Evolutionary conservation across 164 flowering plant genomes (phyloP), one percentile per base, ranked within the genome.

Genomic region (Santalum album): DNA sequence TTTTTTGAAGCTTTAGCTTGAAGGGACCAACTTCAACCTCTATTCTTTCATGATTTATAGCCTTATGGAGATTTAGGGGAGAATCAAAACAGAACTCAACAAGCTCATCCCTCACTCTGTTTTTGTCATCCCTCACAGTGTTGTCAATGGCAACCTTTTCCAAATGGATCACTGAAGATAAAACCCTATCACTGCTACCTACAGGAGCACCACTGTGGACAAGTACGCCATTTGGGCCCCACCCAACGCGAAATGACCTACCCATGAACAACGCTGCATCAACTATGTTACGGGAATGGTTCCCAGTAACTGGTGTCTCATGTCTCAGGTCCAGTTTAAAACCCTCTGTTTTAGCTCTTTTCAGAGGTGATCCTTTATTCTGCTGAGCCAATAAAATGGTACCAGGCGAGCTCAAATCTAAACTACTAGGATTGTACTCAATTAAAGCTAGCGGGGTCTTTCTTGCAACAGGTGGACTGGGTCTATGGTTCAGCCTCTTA

Each of bases 251-350:
- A 64, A 94, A 94, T 47, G 99, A 90, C 66, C 95, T 70, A 42
- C 99, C 96, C 99, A 94, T 94, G 68, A 94, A 94, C 58, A 94
- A 64, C 59, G 69, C 92, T 12, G 97, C 96, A 85, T 94, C 99
- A 66, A 87, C 92, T 46, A 90, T 64, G 65, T 81, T 83, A 40
- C 63, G 72, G 22, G 92, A 90, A 64, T 84, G 82, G 59, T 59
- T 68, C 55, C 67, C 71, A 54, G 72, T 60, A 42, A 86, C 57
- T 20, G 90, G 97, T 53, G 95, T 87, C 61, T 82, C 85, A 56
- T 61, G 68, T 49, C 65, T 77, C 16, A 74, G 65, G 50, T 87
- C 88, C 62, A 87, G 73, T 72, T 66, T 79, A 58, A 94, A 94
- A 32, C 97, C 97, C 54, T 79, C 82, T 17, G 65, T 47, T 62